Evolutionary conservation across 2,329 filamentous ascomycete genomes (phyloP), one percentile per base, ranked within the genome.

Genomic region (Pochonia chlamydosporia): DNA sequence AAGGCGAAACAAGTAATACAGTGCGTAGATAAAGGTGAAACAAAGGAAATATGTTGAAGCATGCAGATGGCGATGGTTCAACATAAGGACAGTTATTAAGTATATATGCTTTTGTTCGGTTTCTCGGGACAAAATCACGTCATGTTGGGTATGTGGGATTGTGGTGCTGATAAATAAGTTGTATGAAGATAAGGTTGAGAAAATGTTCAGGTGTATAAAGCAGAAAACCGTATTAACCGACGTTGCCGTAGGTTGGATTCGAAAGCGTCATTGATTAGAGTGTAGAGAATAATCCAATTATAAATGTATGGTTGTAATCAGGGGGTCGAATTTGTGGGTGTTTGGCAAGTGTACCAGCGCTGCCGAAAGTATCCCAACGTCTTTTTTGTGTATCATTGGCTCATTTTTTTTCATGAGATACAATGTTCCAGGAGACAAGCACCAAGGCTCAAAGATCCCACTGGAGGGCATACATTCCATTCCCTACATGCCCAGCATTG

Each of bases 401-500:
- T n/a, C n/a, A n/a, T n/a, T 18, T 5, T 16, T 9, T 35, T 18
- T 6, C 30, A 16, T n/a, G 14, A 33, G 30, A 33, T 14, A 13
- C 30, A 33, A 6, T 33, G 13, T 8, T 35, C n/a, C 16, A 8
- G 31, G n/a, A n/a, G n/a, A n/a, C n/a, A 18, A 3, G 14, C 5
- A 7, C 5, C n/a, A 18, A 16, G 16, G 31, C 6, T 33, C 11
- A 13, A 33, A n/a, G 14, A 14, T 14, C 30, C 5, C 9, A 14
- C n/a, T 14, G 30, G n/a, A 16, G 20, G 14, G n/a, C 31, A 18
- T 35, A 18, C 10, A 14, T 7, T 4, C 9, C 13, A 14, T 21
- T 23, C 5, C 21, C 44, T 55, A 61, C 53, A 61, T 57, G 43
- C 56, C 50, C 51, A 61, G 51, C 33, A 56, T 50, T 33, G 52